Evolutionary conservation across 805 yeast genomes (phyloP), one percentile per base, ranked within the genome.

Genomic region (Myxozyma sirexii): DNA sequence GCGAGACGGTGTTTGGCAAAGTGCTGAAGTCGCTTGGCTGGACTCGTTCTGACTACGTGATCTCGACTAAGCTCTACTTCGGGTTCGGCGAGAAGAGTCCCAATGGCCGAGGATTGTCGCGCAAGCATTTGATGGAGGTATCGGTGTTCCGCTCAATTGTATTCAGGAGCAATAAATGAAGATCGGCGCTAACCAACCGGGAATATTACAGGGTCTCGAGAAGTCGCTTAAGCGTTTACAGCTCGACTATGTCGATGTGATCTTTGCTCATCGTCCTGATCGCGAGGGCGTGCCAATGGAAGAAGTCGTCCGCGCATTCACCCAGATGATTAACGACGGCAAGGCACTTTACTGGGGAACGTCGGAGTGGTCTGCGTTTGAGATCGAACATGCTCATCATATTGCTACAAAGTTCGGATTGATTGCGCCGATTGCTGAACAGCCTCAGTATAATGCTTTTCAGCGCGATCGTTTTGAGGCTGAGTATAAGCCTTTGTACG

Each of bases 281-380:
- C 56, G 62, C 29, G 60, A 54, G 3, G 59, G 59, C 29, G 54
- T 55, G 19, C 59, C 59, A 2, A 71, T 71, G 65, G 74, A 71
- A 59, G 74, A 71, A 61, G 67, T 71, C 26, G 74, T 71, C 17
- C 70, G 74, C 17, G 73, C 66, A 12, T 71, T 71, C 64, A 71
- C 71, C 35, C 70, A 71, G 59, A 56, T 71, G 42, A 71, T 71
- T 45, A 54, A 57, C 31, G 70, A 68, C 43, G 74, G 74, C 44
- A 70, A 71, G 61, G 74, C 74, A 15, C 53, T 60, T 43, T 71
- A 71, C 67, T 71, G 74, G 74, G 74, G 72, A 1, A 71, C 74
- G 1, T 68, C 58, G 3, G 71, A 70, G 67, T 71, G 74, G 74
- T 56, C 64, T 24, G 72, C 74, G 15, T 71, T 59, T 43, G 72